phyloP scores from a whole-genome alignment of 352 stramenopile genomes.

The Thraustochytrium sp. region DNA sequence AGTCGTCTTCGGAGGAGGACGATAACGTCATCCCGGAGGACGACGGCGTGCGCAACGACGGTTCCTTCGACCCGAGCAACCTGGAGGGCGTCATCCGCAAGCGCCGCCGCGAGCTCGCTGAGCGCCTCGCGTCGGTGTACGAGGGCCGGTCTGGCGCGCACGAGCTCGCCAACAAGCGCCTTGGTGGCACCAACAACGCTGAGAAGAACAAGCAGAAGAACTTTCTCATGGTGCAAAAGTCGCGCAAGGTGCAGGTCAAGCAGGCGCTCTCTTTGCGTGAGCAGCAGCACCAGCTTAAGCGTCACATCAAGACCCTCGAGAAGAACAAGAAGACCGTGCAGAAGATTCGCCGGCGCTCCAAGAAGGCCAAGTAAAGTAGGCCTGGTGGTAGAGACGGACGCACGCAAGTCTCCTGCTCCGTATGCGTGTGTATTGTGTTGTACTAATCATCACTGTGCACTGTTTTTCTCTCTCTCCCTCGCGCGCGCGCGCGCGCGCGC shows the following conservation, averaged over 20 bases:
- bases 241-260: slow-evolving; percentile 76
- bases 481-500: not conserved
- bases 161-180: slow-evolving; percentile 67
- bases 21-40: slow-evolving; percentile 51
- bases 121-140: slow-evolving; percentile 30
- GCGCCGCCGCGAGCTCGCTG: slow-evolving; percentile 13
- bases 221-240: slow-evolving; percentile 96
- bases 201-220: slow-evolving; percentile 96
- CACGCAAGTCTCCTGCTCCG: not conserved
- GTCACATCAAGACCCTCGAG: slow-evolving; percentile 68
- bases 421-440: too few species aligned
- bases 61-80: slow-evolving; percentile 57
- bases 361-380: not conserved
- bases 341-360: slow-evolving; percentile 53
- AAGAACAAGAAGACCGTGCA: slow-evolving; percentile 65
- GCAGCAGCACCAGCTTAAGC: slow-evolving; percentile 68
- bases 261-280: slow-evolving; percentile 72
- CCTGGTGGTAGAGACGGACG: not conserved
- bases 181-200: slow-evolving; percentile 90
- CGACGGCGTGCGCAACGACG: slow-evolving; percentile 54
- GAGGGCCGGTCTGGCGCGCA: slow-evolving; percentile 60
- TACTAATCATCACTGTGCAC: not conserved
- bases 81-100: slow-evolving; percentile 21
- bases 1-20: slow-evolving; percentile 60
- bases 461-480: too few species aligned